phyloP scores from a whole-genome alignment of 2,329 filamentous ascomycete genomes.

The Periglandula ipomoeae region DNA sequence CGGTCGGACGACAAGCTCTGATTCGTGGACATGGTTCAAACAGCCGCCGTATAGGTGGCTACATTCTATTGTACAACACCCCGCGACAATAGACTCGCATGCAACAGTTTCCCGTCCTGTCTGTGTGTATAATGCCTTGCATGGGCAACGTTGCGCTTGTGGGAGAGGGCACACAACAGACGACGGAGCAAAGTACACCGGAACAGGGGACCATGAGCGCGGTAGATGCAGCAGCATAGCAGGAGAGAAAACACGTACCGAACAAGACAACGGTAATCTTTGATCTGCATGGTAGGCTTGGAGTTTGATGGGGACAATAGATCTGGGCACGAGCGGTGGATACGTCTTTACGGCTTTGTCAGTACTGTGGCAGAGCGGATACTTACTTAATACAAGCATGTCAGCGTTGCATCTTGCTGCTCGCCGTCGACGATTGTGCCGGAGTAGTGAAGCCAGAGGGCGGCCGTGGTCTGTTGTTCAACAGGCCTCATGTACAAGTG shows the following conservation, averaged over 20 bases:
- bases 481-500: neutral
- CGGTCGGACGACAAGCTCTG: neutral
- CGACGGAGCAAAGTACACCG: neutral
- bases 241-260: neutral
- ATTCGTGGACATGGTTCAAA: neutral
- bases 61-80: neutral
- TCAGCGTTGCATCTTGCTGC: neutral
- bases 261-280: neutral
- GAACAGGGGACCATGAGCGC: neutral
- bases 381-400: neutral
- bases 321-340: slow-evolving; percentile 1
- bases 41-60: neutral
- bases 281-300: neutral
- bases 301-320: slow-evolving; percentile 3
- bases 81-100: neutral
- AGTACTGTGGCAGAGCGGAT: neutral
- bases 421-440: neutral
- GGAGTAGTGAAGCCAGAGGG: neutral
- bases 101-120: neutral
- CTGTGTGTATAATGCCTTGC: neutral
- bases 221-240: neutral
- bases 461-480: too few relatives aligned
- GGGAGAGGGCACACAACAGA: too few relatives aligned
- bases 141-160: neutral
- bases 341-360: neutral